Evolutionary conservation across 192 early-diverging fungal species (phyloP).

Genomic region (Chytriomyces confervae): DNA sequence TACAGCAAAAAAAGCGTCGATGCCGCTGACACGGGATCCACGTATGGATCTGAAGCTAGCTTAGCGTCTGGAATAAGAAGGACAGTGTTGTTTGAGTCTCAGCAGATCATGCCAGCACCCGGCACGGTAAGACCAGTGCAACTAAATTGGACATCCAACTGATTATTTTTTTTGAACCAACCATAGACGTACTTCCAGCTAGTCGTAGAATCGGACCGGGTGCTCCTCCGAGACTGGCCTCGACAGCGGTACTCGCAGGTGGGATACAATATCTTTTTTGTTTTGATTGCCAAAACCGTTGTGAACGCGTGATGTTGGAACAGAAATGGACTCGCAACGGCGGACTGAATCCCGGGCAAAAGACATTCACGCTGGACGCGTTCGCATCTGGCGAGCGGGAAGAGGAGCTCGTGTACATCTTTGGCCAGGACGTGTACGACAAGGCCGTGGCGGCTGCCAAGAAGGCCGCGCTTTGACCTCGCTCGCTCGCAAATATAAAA

Average conservation of each 20-base stretch:
- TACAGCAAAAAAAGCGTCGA: slow-evolving; percentile 18
- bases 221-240: slow-evolving; percentile 39
- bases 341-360: slow-evolving; percentile 34
- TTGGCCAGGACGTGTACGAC: slow-evolving; percentile 35
- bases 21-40: background rate
- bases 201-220: slow-evolving; percentile 29
- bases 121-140: slow-evolving; percentile 23
- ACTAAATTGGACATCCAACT: background rate
- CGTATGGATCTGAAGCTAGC: background rate
- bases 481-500: too few species aligned
- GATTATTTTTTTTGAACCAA: background rate
- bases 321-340: slow-evolving; percentile 44
- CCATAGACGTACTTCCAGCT: slow-evolving; percentile 38
- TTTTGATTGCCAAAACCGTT: background rate
- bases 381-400: slow-evolving; percentile 28
- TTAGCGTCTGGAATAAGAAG: background rate
- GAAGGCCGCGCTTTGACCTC: background rate
- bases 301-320: background rate
- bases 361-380: slow-evolving; percentile 1
- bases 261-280: background rate
- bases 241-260: slow-evolving; percentile 38
- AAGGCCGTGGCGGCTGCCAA: slow-evolving; percentile 27
- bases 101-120: slow-evolving; percentile 39
- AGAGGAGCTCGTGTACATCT: slow-evolving; percentile 38
- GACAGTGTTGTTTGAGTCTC: slow-evolving; percentile 25